Evolutionary conservation across 441 rosid species (phyloP).

Genomic region (Bruguiera hainesii): DNA sequence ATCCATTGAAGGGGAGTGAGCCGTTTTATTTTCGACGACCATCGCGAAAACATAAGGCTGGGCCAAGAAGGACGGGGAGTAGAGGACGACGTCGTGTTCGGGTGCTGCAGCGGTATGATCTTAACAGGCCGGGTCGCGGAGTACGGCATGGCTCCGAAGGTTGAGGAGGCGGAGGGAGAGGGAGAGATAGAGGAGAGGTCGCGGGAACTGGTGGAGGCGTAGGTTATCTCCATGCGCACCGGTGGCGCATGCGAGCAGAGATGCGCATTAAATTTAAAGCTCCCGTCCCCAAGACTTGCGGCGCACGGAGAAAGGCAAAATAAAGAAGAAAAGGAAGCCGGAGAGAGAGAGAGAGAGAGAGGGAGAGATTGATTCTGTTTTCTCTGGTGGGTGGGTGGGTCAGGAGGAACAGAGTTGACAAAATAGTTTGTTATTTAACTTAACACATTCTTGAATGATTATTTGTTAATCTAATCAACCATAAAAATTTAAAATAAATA

Average conservation of each 20-base stretch:
- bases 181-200: slow-evolving; percentile 31
- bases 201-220: slow-evolving; percentile 56
- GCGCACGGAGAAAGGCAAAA: background rate
- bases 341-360: background rate
- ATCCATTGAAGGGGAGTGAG: slow-evolving; percentile 59
- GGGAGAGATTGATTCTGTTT: background rate
- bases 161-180: slow-evolving; percentile 16
- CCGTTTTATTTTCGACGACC: slow-evolving; percentile 39
- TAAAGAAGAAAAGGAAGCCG: background rate
- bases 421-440: too few relatives aligned
- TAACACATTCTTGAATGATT: too few relatives aligned
- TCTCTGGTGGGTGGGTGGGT: too few relatives aligned
- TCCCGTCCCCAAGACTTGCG: slow-evolving; percentile 1
- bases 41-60: slow-evolving; percentile 30
- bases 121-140: slow-evolving; percentile 55
- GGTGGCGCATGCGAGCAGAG: background rate
- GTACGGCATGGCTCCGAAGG: slow-evolving; percentile 23
- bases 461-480: too few relatives aligned
- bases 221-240: slow-evolving; percentile 51
- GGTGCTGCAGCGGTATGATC: slow-evolving; percentile 68
- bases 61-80: slow-evolving; percentile 24
- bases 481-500: too few relatives aligned
- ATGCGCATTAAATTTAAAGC: background rate
- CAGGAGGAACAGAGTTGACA: too few relatives aligned
- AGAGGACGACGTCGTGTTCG: slow-evolving; percentile 32